Percentiles rank a stretch among this genome's conserved stretches.
Conservation (phyloP, 2,329 filamentous ascomycete species). For the Hypoxylon sp. region DNA sequence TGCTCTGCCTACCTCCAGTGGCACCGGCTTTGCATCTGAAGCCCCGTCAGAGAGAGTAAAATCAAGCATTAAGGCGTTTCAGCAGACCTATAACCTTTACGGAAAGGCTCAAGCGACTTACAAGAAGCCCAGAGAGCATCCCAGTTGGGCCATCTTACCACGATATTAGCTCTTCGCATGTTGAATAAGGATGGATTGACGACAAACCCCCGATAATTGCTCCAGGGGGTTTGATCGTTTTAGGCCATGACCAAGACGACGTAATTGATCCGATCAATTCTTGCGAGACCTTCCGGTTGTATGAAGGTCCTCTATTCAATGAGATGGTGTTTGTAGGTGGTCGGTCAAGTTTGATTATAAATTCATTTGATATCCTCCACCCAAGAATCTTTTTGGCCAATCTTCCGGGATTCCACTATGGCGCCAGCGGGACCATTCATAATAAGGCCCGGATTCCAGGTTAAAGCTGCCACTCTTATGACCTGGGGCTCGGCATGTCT, state of each 20-base stretch:
- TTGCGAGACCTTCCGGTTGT: constrained; percentile 1
- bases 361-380: constrained; percentile 3
- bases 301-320: neutral
- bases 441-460: neutral
- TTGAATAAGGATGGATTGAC: neutral
- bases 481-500: constrained; percentile 9
- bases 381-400: constrained; percentile 1
- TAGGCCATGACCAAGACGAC: constrained; percentile 16
- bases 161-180: constrained; percentile 10
- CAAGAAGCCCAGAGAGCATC: constrained; percentile 61
- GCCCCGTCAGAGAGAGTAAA: constrained; percentile 19
- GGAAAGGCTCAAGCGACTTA: constrained; percentile 59
- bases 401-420: neutral
- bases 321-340: neutral
- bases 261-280: neutral
- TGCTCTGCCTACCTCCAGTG: constrained; percentile 61
- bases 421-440: neutral
- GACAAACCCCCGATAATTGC: constrained; percentile 58
- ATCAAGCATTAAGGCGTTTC: constrained; percentile 54
- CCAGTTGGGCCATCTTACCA: constrained; percentile 61
- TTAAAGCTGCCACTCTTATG: constrained; percentile 2
- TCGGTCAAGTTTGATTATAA: constrained; percentile 17
- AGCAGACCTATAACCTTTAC: constrained; percentile 51
- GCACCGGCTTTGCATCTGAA: constrained; percentile 58
- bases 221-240: constrained; percentile 43